Base-by-base conservation (phyloP, 2,329 filamentous ascomycete species). In the Hypoxylon sp. region DNA sequence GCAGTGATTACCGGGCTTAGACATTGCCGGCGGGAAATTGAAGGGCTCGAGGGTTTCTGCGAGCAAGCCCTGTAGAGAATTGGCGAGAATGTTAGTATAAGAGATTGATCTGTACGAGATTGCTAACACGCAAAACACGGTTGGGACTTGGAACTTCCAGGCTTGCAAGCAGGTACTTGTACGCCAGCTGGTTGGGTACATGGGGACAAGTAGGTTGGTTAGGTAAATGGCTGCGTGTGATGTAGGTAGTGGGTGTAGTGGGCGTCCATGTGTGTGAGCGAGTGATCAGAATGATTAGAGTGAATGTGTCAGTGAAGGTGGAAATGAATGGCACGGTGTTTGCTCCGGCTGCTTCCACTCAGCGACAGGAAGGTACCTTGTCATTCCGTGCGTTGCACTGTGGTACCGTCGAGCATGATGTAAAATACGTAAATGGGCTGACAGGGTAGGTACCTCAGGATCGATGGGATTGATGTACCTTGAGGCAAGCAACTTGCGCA, bases 1-100 rank as follows among this genome's bases (percentile, higher is more conserved):
- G 73, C 68, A 73, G 63, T 72, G 63, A 74, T 73, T 71, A 71
- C 72, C 71, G 74, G 73, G 72, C 75, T 73, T 72, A 72, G 72
- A 64, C 74, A 76, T 76, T 68, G 73, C 72, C 68, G 68, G 74
- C 65, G 62, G 58, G 68, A 67, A 70, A 70, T 67, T 57, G 70
- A 69, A 69, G 61, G 68, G 63, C 65, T 70, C 57, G 67, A 72
- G 66, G 58, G 56, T 65, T 65, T 31, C 29, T 60, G 60, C 63
- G 68, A 65, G 63, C 51, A 70, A 68, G 67, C 68, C 70, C 69
- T 77, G 71, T 70, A 70, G 63, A 69, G 56, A 72, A 67, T 63
- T 59, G 71, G 57, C 24, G 65, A 71, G 46, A 66, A 53, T 58
- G 71, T 77, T 71, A 77, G 75, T 63, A 71, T 57, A 54, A 67